Conservation (phyloP, 1,139 yeast species). For the Ashbya aceris region DNA sequence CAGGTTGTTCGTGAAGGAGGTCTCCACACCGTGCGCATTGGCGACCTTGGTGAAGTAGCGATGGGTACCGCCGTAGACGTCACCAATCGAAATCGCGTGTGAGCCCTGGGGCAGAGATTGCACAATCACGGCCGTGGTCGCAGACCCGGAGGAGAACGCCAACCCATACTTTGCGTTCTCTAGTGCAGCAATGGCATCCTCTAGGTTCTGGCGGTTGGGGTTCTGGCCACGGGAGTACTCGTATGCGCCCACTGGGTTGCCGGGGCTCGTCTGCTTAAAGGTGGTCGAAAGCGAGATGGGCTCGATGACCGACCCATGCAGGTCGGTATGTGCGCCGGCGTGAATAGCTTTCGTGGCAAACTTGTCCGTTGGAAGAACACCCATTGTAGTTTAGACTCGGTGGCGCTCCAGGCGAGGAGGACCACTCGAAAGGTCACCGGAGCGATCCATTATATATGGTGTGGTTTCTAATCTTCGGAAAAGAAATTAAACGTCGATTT, state of each 20-base stretch:
- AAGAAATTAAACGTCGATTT: too few species aligned
- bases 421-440: too few species aligned
- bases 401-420: neutral
- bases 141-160: conserved; percentile 81
- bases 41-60: conserved; percentile 86
- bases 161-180: conserved; percentile 72
- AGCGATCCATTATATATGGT: too few species aligned
- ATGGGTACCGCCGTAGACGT: conserved; percentile 90
- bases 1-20: conserved; percentile 60
- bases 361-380: conserved; percentile 26
- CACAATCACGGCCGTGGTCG: conserved; percentile 70
- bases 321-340: conserved; percentile 69
- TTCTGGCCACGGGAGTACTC: conserved; percentile 85
- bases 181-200: conserved; percentile 68
- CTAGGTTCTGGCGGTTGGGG: conserved; percentile 82
- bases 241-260: conserved; percentile 66
- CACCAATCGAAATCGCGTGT: conserved; percentile 75
- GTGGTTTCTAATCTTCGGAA: too few species aligned
- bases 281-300: conserved; percentile 82
- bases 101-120: conserved; percentile 67
- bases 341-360: conserved; percentile 82
- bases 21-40: conserved; percentile 64
- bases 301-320: conserved; percentile 82
- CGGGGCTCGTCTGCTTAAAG: conserved; percentile 71
- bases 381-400: conserved; percentile 13